Percentiles rank a stretch among this genome's conserved stretches.
phyloP scores from a whole-genome alignment of 371 early-diverging fungal species.

The Mucor velutinosus region DNA sequence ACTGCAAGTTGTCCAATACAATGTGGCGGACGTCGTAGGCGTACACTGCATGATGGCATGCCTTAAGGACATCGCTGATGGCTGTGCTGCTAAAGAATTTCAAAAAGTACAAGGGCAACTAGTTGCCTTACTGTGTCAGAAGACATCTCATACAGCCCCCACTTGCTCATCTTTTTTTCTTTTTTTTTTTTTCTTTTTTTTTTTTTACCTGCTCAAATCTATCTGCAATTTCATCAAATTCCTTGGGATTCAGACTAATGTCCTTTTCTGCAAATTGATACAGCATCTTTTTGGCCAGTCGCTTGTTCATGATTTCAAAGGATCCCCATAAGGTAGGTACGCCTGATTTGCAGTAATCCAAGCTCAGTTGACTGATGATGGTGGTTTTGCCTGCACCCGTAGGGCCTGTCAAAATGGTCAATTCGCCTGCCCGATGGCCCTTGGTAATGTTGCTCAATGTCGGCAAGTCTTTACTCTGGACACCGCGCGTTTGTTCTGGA shows the following conservation, averaged over 20 bases:
- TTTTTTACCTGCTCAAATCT: constrained; percentile 64
- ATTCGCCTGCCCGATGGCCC: constrained; percentile 76
- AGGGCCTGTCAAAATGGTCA: constrained; percentile 76
- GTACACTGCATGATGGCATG: constrained; percentile 74
- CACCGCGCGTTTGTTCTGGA: constrained; percentile 69
- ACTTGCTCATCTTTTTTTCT: neutral
- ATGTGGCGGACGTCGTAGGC: constrained; percentile 76
- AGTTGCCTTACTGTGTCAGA: neutral
- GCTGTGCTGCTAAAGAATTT: constrained; percentile 79
- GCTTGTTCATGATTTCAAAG: constrained; percentile 76
- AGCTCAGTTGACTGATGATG: constrained; percentile 71
- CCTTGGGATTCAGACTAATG: constrained; percentile 47
- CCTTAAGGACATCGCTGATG: constrained; percentile 64
- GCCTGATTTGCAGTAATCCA: constrained; percentile 75
- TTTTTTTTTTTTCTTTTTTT: neutral
- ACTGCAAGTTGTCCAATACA: constrained; percentile 79
- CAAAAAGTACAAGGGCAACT: constrained; percentile 77
- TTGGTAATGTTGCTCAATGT: constrained; percentile 66
- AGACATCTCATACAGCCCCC: no score
- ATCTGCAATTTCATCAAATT: constrained; percentile 59
- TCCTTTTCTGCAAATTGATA: constrained; percentile 68
- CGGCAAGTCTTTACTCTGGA: constrained; percentile 63
- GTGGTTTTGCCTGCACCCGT: constrained; percentile 83
- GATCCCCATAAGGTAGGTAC: constrained; percentile 83
- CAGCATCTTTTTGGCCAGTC: constrained; percentile 75